Evolutionary conservation across 495 filamentous ascomycete species (phyloP), one percentile per base, ranked within the genome.

Genomic region (Choiromyces venosus): DNA sequence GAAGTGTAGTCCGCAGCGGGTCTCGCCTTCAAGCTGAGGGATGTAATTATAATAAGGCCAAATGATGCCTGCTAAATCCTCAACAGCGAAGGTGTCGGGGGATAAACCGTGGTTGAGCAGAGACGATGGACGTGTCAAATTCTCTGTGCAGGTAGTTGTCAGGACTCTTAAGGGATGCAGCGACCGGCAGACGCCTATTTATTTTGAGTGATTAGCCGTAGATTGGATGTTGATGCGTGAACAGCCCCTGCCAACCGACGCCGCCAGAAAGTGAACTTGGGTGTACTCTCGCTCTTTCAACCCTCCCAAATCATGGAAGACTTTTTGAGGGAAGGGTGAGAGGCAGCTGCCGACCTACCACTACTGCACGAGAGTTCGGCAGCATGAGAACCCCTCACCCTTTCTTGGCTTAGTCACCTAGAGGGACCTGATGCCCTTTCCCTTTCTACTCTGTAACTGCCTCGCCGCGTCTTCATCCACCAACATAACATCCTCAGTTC

Each of bases 181-280:
- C 25, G 9, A 33, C 52, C 29, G 52, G 25, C 52, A 16, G 4
- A 61, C 52, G n/a, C 52, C 52, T 61, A 61, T 61, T 61, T 61
- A 61, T 61, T 61, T 29, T 33, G 52, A 61, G 52, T 61, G 52
- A 61, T 61, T 61, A 61, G 52, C 52, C 52, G 52, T 61, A 61
- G 52, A 61, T 61, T 61, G 52, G 25, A 16, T 33, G 52, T 61
- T 33, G 52, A 29, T 61, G 25, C 25, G 25, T 33, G 52, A 33
- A 33, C 52, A 61, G 12, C 52, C 3, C 25, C 52, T 61, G 1
- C 52, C 52, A 61, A 33, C 25, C 52, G n/a, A 61, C 52, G 25
- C 52, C 52, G 2, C 6, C 52, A 29, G 52, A 33, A 16, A 56
- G 52, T 6, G 25, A 33, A 33, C 25, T 33, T 4, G 52, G 0